Conservation (phyloP, 352 stramenopile species). For the Phytopythium vexans region DNA sequence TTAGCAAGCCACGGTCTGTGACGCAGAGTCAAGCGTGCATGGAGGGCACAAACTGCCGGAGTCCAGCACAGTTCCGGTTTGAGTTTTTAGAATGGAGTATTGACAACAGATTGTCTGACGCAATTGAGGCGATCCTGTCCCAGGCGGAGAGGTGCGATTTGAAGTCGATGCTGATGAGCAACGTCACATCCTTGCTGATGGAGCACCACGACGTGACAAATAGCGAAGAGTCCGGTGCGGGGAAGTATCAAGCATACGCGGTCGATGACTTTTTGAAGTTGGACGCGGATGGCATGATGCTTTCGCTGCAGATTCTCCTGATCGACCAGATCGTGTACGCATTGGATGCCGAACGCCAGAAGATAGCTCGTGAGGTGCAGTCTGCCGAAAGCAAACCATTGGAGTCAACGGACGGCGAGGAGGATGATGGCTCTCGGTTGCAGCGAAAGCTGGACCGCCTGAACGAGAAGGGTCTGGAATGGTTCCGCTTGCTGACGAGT, state of each 20-base stretch:
- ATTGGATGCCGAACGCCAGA: slow-evolving; percentile 54
- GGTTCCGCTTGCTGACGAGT: slow-evolving; percentile 76
- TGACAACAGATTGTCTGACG: slow-evolving; percentile 61
- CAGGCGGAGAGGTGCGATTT: slow-evolving; percentile 75
- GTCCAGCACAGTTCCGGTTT: slow-evolving; percentile 66
- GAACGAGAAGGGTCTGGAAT: slow-evolving; percentile 77
- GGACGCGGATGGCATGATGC: slow-evolving; percentile 61
- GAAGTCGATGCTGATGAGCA: slow-evolving; percentile 58
- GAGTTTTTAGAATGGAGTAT: slow-evolving; percentile 85
- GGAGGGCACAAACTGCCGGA: slow-evolving; percentile 69
- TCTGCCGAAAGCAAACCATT: slow-evolving; percentile 7
- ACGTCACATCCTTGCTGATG: slow-evolving; percentile 38
- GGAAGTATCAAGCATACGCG: slow-evolving; percentile 2
- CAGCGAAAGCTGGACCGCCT: slow-evolving; percentile 43
- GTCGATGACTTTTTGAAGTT: slow-evolving; percentile 66
- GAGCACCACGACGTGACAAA: slow-evolving; percentile 21
- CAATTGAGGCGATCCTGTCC: slow-evolving; percentile 56
- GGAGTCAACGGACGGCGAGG: neutral
- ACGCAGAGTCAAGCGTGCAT: slow-evolving; percentile 67
- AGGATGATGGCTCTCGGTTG: slow-evolving; percentile 5
- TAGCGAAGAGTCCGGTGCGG: neutral
- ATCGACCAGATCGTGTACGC: slow-evolving; percentile 75
- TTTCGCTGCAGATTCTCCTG: slow-evolving; percentile 79
- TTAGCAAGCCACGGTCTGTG: slow-evolving; percentile 66
- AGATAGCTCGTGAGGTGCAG: slow-evolving; percentile 27